A percentile compares a stretch with the other conserved stretches of the same genome.
Conservation (phyloP, 176 grass and related monocot species). For the Triticum aestivum region IWGSC_CS_RefSeq_v2.1 NC_057799.1:478930912-478931411, state of each 20-base stretch:
- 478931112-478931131: not conserved
- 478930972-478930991: conserved; percentile 75
- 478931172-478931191: not conserved
- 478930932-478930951: conserved; percentile 57
- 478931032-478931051: conserved; percentile 99
- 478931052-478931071: conserved; percentile 56
- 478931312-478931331: not conserved
- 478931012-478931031: conserved; percentile 59
- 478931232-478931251: not conserved
- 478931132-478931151: conserved; percentile 14
- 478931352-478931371: not conserved
- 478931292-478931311: not conserved
- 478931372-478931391: no score
- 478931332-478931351: not conserved
- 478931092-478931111: conserved; percentile 64
- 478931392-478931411: not conserved
- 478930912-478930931: conserved; percentile 9
- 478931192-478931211: not conserved
- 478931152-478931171: not conserved
- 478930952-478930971: conserved; percentile 69
- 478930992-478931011: conserved; percentile 62
- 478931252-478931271: no score
- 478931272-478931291: not conserved
- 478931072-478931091: conserved; percentile 98
- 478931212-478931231: not conserved